Base-by-base conservation (phyloP, 164 flowering plant genomes). In the Aristolochia californica region DNA sequence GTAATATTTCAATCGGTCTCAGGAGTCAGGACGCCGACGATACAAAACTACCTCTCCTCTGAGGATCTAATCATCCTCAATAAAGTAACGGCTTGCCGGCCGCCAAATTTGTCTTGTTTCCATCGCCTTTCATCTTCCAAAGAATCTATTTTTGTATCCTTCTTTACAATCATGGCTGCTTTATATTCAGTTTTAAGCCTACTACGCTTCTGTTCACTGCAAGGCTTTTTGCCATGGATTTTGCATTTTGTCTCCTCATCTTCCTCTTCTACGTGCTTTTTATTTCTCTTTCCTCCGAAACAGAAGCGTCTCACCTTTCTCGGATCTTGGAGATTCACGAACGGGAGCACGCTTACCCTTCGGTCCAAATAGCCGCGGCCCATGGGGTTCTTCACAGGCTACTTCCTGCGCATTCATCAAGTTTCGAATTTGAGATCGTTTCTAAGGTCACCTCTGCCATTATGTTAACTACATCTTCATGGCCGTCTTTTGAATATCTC, bases 301-400 rank as follows among this genome's bases (percentile, higher is more conserved):
- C 74, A 44, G 93, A 84, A 49, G 77, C 74, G 45, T 55, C 56
- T 17, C 76, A 72, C 72, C 66, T 85, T 17, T 75, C 82, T 14
- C 71, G 60, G 9, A 55, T 83, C 27, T 72, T 83, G 14, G 72
- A 80, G 26, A 64, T 81, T 59, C 87, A 80, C 52, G 87, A 83
- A 34, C 68, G 76, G n/a, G 88, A 85, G 70, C 57, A 79, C 21
- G 73, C 83, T 25, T 66, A 78, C 1, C 62, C 77, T 48, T 55
- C 75, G 0, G 80, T 80, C 16, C 89, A 86, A 61, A 56, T 72
- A 11, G 65, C 77, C 14, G 94, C 94, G 1, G 83, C 83, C 26
- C 60, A 66, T 8, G 79, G 71, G 18, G 78, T 77, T 48, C 82
- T 82, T 22, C 57, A 57, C 16, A 74, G 89, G 55, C 74, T 83